Base-by-base conservation (phyloP, 805 yeast genomes). In the Komagataella phaffii region DNA sequence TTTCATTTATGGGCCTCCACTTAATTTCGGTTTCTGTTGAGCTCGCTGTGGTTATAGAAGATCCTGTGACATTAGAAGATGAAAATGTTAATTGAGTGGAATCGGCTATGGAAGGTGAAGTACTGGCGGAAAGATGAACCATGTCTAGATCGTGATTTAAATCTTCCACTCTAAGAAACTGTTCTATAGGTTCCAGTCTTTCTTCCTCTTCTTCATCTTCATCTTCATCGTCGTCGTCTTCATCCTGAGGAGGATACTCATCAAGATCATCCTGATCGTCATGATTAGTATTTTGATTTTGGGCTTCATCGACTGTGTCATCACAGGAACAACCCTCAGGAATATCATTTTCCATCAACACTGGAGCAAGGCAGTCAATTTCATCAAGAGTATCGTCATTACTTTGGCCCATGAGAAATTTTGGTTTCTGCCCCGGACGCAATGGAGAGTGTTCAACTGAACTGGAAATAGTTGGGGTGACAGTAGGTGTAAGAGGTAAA, bases 81-180 rank as follows among this genome's bases (percentile, higher is more conserved):
- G 49, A 19, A 8, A 47, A 24, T 36, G 10, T 24, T 14, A 19
- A 17, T 17, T 50, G n/a, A 24, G 12, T 24, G 44, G 14, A 17
- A 24, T n/a, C 40, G 6, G 47, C 14, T 17, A 45, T 45, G 47
- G 30, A 19, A 8, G 47, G 24, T 24, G 24, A 19, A 6, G 24
- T 45, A 17, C 24, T 45, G 47, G 47, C 21, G 7, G 47, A 45
- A 12, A 18, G n/a, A n/a, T 21, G 23, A 19, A 17, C 12, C n/a
- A 52, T 61, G 48, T 55, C 53, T 3, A 45, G 50, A 7, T 46
- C 54, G 4, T 50, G 56, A 46, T 24, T 54, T 3, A 47, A 55
- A n/a, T 53, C 58, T n/a, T 67, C 71, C 7, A 65, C 62, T 18
- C 59, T 64, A 43, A 60, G 66, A 14, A 59, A 52, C 50, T 64